Evolutionary conservation across 1,284 basidiomycete species (phyloP).

Genomic region (Crucibulum cyathiforme): DNA sequence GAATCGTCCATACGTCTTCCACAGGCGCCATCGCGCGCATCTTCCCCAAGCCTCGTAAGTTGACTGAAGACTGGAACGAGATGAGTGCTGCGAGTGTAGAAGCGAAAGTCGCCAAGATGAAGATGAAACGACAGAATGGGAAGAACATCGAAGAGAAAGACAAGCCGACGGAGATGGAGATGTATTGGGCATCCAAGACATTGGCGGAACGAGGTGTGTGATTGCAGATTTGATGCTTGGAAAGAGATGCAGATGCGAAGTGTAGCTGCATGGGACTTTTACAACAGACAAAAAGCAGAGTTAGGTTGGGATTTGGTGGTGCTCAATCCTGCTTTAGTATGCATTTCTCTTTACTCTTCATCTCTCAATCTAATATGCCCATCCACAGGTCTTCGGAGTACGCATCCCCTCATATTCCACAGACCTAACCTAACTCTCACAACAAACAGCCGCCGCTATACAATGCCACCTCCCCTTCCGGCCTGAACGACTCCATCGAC

Average conservation of each 20-base stretch:
- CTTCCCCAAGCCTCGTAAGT: constrained; percentile 25
- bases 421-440: too few relatives aligned
- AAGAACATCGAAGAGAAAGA: too few relatives aligned
- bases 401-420: too few relatives aligned
- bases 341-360: constrained; percentile 15
- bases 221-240: too few relatives aligned
- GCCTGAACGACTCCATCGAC: not conserved
- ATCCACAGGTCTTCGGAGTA: constrained; percentile 34
- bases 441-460: constrained; percentile 19
- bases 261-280: constrained; percentile 63
- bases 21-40: constrained; percentile 33
- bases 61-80: constrained; percentile 69
- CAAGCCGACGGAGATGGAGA: constrained; percentile 25
- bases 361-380: not conserved
- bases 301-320: constrained; percentile 60
- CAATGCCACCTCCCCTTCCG: not conserved
- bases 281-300: constrained; percentile 56
- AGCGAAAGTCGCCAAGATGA: constrained; percentile 48
- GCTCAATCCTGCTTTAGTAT: constrained; percentile 63
- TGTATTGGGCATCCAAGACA: constrained; percentile 70
- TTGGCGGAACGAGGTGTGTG: constrained; percentile 60
- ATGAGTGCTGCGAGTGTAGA: constrained; percentile 58
- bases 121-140: constrained; percentile 35
- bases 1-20: constrained; percentile 72
- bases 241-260: constrained; percentile 13